These are phyloP conservation scores for Colletotrichum lindemuthianum DNA, from an alignment of 2,329 filamentous ascomycete genomes.

Conservation along the genomic window DNA sequence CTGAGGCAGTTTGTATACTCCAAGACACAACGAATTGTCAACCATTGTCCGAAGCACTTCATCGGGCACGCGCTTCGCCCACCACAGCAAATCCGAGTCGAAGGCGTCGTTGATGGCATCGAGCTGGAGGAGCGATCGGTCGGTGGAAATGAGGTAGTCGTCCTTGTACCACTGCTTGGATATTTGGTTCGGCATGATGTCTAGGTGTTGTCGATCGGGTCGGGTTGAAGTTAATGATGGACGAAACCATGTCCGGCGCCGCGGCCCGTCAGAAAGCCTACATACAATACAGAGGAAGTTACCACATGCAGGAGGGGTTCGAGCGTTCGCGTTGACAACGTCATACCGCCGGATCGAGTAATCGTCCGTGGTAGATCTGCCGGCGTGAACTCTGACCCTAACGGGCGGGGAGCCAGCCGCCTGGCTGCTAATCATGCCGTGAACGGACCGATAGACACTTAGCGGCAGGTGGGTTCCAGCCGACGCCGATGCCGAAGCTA, in stretches of 20 bases:
- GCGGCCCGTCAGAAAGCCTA: not conserved
- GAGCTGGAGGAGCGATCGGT: conserved; percentile 64
- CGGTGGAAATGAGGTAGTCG: conserved; percentile 70
- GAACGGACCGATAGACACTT: too few species aligned
- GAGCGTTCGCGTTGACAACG: conserved; percentile 13
- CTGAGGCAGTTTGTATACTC: conserved; percentile 58
- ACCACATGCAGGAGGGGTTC: conserved; percentile 7
- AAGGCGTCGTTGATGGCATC: conserved; percentile 65
- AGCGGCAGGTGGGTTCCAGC: too few species aligned
- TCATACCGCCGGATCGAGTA: conserved; percentile 3
- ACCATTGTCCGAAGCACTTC: conserved; percentile 61
- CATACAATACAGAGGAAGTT: not conserved
- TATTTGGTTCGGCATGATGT: conserved; percentile 34
- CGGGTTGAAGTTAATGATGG: conserved; percentile 19
- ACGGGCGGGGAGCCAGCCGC: too few species aligned
- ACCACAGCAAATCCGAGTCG: conserved; percentile 67
- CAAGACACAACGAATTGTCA: conserved; percentile 68
- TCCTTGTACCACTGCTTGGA: conserved; percentile 59
- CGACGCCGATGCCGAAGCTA: too few species aligned
- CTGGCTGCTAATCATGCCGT: too few species aligned
- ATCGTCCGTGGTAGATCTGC: not conserved
- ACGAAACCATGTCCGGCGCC: conserved; percentile 9
- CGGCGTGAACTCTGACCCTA: conserved; percentile 2
- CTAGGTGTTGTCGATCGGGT: not conserved
- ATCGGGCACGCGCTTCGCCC: conserved; percentile 64